Base-by-base conservation (phyloP, 345 rosid species). In the Melaleuca alternifolia region DNA sequence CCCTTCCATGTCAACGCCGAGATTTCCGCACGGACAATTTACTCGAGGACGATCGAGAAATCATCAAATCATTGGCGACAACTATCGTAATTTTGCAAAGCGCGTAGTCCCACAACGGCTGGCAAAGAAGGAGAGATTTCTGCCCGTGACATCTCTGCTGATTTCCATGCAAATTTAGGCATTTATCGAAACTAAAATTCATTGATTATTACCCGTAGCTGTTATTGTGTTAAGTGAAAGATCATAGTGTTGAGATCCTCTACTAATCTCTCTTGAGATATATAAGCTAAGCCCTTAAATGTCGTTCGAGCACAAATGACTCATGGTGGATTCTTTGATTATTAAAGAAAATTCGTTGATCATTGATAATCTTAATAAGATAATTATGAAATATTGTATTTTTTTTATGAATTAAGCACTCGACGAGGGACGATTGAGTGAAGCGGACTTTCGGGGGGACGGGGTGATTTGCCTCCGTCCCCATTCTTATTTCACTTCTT, bases 311-410 rank as follows among this genome's bases (percentile, higher is more conserved):
- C n/a, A n/a, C n/a, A n/a, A n/a, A n/a, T n/a, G n/a, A n/a, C n/a
- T n/a, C n/a, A n/a, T n/a, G n/a, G n/a, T n/a, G n/a, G n/a, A n/a
- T n/a, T n/a, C n/a, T n/a, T n/a, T n/a, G n/a, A n/a, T n/a, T n/a
- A n/a, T n/a, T n/a, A n/a, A n/a, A n/a, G n/a, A n/a, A n/a, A n/a
- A n/a, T n/a, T n/a, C n/a, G n/a, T n/a, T n/a, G n/a, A n/a, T n/a
- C n/a, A n/a, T n/a, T n/a, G n/a, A n/a, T n/a, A n/a, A n/a, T n/a
- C 15, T 59, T n/a, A 7, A 59, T n/a, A 59, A n/a, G 5, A 6
- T 4, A 59, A 1, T 0, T 8, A n/a, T 9, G 0, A 3, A n/a
- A n/a, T 6, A n/a, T 59, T 0, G 53, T 21, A 1, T 59, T 1
- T 8, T 18, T 61, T 65, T 30, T 15, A 3, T 4, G 3, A 2